phyloP scores from a whole-genome alignment of 148 eudicot species.

The Rhododendron simsii region DNA sequence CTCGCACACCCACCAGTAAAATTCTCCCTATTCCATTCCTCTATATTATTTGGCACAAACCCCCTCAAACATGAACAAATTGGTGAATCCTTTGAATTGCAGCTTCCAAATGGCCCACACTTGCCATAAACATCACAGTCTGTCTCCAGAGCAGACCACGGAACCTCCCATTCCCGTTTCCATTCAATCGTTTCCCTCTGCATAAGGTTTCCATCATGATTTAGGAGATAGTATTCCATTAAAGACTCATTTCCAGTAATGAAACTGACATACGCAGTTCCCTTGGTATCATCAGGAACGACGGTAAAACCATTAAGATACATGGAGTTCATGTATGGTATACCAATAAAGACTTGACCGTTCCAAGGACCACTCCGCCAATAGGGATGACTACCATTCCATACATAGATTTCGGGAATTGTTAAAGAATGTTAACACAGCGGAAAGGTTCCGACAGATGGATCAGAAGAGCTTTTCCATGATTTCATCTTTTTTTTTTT shows the following conservation, averaged over 20 bases:
- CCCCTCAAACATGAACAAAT: conserved; percentile 52
- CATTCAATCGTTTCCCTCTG: too few relatives aligned
- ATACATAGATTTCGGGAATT: conserved; percentile 21
- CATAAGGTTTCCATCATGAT: too few relatives aligned
- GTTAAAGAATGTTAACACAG: conserved; percentile 1
- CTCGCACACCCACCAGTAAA: conserved; percentile 26
- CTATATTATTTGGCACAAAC: conserved; percentile 28
- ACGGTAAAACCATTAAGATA: conserved; percentile 2
- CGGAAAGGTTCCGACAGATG: conserved; percentile 34
- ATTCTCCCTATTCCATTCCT: conserved; percentile 45
- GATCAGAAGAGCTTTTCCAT: conserved; percentile 39
- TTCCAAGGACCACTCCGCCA: conserved; percentile 48
- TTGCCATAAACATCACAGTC: conserved; percentile 42
- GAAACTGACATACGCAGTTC: conserved; percentile 5
- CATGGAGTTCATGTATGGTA: neutral
- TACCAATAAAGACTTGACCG: conserved; percentile 23
- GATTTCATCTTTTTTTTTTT: too few relatives aligned
- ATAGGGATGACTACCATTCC: conserved; percentile 28
- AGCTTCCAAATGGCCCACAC: conserved; percentile 58
- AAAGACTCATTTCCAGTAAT: neutral
- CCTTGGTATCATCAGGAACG: conserved; percentile 8
- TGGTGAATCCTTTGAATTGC: conserved; percentile 28
- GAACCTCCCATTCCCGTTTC: too few relatives aligned
- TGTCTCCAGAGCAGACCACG: neutral
- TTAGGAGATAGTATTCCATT: neutral